Evolutionary conservation across 2,329 filamentous ascomycete genomes (phyloP).

Genomic region (Diaporthe caulivora): DNA sequence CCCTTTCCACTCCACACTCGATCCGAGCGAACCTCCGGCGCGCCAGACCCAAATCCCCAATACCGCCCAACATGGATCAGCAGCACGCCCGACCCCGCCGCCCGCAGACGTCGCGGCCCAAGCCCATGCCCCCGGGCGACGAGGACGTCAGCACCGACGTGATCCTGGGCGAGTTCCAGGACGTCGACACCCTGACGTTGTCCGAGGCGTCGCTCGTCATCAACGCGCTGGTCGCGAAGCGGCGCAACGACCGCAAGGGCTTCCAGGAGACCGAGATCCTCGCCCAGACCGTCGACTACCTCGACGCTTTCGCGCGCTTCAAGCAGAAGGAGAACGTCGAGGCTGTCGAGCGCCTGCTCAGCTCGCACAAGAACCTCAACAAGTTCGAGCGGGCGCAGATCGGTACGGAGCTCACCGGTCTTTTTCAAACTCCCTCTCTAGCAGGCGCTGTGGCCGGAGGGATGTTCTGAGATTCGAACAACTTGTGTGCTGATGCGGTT

Average conservation of each 20-base stretch:
- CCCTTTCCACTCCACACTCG: slow-evolving; percentile 32
- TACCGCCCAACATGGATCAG: slow-evolving; percentile 46
- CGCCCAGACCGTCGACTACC: slow-evolving; percentile 89
- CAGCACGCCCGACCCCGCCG: slow-evolving; percentile 43
- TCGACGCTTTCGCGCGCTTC: slow-evolving; percentile 95
- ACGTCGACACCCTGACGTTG: slow-evolving; percentile 90
- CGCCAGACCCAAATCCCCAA: not conserved
- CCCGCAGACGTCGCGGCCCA: slow-evolving; percentile 72
- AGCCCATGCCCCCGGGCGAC: slow-evolving; percentile 79
- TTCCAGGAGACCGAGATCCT: slow-evolving; percentile 88
- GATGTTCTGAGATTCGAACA: not conserved
- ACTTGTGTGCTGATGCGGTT: slow-evolving; percentile 29
- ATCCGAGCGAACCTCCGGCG: slow-evolving; percentile 2
- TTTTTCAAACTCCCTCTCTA: not conserved
- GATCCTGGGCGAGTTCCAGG: slow-evolving; percentile 92
- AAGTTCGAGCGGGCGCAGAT: slow-evolving; percentile 95
- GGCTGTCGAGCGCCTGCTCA: slow-evolving; percentile 89
- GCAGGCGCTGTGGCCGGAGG: too few relatives aligned
- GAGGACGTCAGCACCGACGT: slow-evolving; percentile 88
- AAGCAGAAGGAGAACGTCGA: slow-evolving; percentile 95
- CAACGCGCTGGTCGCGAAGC: slow-evolving; percentile 86
- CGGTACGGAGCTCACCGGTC: slow-evolving; percentile 64
- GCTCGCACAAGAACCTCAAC: slow-evolving; percentile 82
- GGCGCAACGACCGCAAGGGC: slow-evolving; percentile 83
- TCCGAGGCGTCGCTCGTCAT: slow-evolving; percentile 94